Percentiles rank a stretch among this genome's conserved stretches.
Evolutionary conservation across 2,329 filamentous ascomycete genomes (phyloP).

Genomic region (Rhynchosporium graminicola): DNA sequence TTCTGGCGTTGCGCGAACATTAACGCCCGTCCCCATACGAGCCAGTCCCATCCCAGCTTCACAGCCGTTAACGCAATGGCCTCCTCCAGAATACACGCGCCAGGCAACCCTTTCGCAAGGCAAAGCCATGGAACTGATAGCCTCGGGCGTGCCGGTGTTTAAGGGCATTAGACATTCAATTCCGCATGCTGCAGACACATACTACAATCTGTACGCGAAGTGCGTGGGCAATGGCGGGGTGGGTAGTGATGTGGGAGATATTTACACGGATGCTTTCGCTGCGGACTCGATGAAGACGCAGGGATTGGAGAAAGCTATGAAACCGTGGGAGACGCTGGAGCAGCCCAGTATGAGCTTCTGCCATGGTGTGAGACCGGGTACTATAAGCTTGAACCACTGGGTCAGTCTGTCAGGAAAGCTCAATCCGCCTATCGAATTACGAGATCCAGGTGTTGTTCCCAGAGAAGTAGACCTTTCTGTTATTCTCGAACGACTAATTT

Average conservation of each 20-base stretch:
- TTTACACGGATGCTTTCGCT: slow-evolving; percentile 32
- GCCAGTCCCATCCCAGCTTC: slow-evolving; percentile 17
- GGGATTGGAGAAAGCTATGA: slow-evolving; percentile 25
- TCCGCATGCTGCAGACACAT: slow-evolving; percentile 54
- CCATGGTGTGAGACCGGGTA: slow-evolving; percentile 67
- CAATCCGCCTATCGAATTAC: slow-evolving; percentile 57
- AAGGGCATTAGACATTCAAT: slow-evolving; percentile 56
- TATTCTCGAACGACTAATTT: slow-evolving; percentile 60
- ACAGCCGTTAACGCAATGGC: slow-evolving; percentile 54
- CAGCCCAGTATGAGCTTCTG: slow-evolving; percentile 71
- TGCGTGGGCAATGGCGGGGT: slow-evolving; percentile 46
- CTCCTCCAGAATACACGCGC: slow-evolving; percentile 52
- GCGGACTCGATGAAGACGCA: slow-evolving; percentile 24
- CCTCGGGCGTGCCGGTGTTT: slow-evolving; percentile 57
- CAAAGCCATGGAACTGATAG: slow-evolving; percentile 58
- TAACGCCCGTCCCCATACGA: neutral
- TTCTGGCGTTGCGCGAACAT: neutral
- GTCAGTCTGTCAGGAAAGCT: slow-evolving; percentile 58
- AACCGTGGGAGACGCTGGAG: slow-evolving; percentile 71
- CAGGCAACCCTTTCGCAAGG: slow-evolving; percentile 54
- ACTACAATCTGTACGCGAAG: slow-evolving; percentile 58
- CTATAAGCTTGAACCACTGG: slow-evolving; percentile 72
- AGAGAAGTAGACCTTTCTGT: slow-evolving; percentile 59
- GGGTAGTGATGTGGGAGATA: slow-evolving; percentile 30
- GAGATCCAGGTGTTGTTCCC: slow-evolving; percentile 59